phyloP scores from a whole-genome alignment of 2,329 filamentous ascomycete genomes.

The Nakataea oryzae region DNA sequence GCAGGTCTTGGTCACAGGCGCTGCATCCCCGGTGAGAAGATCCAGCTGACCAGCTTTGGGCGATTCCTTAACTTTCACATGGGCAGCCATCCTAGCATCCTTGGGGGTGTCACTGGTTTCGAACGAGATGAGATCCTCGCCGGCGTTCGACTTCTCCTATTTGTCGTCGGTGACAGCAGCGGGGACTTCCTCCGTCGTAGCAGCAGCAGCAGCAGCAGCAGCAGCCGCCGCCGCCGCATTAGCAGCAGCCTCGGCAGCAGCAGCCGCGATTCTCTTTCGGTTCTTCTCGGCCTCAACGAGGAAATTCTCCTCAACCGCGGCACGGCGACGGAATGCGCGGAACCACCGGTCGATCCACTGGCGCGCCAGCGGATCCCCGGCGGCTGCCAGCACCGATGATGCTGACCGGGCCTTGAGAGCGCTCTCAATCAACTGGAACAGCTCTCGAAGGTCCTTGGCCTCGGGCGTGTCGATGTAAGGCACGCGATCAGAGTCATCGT shows the following conservation, averaged over 20 bases:
- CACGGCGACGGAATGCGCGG: constrained; percentile 71
- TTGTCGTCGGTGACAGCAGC: background rate
- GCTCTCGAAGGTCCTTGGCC: constrained; percentile 60
- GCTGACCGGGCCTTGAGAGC: constrained; percentile 60
- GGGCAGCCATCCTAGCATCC: background rate
- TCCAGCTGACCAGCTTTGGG: background rate
- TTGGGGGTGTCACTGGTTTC: too few relatives aligned
- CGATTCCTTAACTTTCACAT: background rate
- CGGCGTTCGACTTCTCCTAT: background rate
- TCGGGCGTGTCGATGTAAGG: constrained; percentile 39
- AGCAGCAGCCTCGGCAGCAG: constrained; percentile 1
- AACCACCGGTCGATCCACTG: constrained; percentile 83
- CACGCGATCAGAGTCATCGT: background rate
- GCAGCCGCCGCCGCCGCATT: background rate
- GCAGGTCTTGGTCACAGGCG: too few relatives aligned
- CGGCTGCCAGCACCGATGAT: constrained; percentile 50
- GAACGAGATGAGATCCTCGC: background rate
- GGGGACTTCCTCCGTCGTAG: background rate
- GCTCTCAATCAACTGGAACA: constrained; percentile 77
- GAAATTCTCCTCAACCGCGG: constrained; percentile 74
- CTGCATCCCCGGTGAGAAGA: background rate
- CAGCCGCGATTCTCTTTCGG: constrained; percentile 8
- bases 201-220: constrained; percentile 1
- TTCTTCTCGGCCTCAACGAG: constrained; percentile 25
- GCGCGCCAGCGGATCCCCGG: constrained; percentile 51